These are phyloP conservation scores for Serpula lacrymans DNA, from an alignment of 768 basidiomycete genomes.

Conservation along the genomic window DNA sequence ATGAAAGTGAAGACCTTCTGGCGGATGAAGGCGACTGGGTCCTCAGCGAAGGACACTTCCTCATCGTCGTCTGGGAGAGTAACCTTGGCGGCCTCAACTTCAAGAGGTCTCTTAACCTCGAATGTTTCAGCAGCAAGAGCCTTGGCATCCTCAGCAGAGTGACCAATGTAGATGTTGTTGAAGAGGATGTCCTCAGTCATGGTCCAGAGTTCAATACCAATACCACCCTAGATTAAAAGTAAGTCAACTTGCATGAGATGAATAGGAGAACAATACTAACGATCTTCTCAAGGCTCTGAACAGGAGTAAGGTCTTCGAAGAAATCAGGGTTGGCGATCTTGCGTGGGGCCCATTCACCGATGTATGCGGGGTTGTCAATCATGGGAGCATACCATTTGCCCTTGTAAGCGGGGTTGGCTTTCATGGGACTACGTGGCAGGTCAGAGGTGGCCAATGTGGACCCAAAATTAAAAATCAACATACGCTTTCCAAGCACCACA, in stretches of 20 bases:
- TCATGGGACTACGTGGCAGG: conserved; percentile 55
- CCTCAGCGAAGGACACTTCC: conserved; percentile 54
- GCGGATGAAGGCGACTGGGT: conserved; percentile 80
- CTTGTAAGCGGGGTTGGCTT: conserved; percentile 93
- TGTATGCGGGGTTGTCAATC: conserved; percentile 98
- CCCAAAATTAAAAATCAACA: conserved; percentile 11
- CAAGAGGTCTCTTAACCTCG: conserved; percentile 82
- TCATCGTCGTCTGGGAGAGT: conserved; percentile 46
- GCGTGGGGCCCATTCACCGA: conserved; percentile 88
- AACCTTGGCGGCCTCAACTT: conserved; percentile 47
- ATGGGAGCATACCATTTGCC: conserved; percentile 96
- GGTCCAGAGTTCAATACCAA: conserved; percentile 99
- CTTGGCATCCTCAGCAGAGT: conserved; percentile 84
- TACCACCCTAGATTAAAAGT: conserved; percentile 62
- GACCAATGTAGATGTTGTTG: conserved; percentile 91
- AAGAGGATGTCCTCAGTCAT: conserved; percentile 97
- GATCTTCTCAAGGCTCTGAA: conserved; percentile 83
- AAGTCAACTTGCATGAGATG: not conserved
- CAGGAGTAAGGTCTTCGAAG: conserved; percentile 84
- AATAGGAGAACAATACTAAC: conserved; percentile 37
- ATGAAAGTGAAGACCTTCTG: conserved; percentile 77
- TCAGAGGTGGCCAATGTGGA: conserved; percentile 4
- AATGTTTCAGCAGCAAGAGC: conserved; percentile 85
- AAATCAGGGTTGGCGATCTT: conserved; percentile 88
- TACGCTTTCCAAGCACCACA: conserved; percentile 94